These are phyloP conservation scores for Micromonas commoda DNA, from an alignment of 139 green algal species.

Conservation along the genomic window DNA sequence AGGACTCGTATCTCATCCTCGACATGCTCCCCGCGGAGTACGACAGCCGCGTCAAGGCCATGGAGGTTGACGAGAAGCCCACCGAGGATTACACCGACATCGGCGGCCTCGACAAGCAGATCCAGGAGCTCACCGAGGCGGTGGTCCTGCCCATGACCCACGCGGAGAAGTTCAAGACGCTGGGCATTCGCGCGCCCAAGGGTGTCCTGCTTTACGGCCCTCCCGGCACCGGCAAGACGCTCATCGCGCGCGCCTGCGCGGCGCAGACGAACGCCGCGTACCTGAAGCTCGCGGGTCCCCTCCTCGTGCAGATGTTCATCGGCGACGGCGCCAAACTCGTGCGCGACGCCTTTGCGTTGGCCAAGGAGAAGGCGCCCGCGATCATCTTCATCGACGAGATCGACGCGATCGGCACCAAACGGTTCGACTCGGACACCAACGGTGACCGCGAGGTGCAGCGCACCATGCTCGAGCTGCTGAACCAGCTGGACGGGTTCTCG, in stretches of 20 bases:
- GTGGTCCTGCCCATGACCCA: conserved; percentile 98
- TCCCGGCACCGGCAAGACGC: conserved; percentile 91
- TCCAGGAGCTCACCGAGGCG: conserved; percentile 73
- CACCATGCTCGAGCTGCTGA: conserved; percentile 97
- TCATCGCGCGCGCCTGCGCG: conserved; percentile 85
- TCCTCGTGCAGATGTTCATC: conserved; percentile 97
- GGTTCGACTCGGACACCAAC: conserved; percentile 87
- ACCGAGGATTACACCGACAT: conserved; percentile 98
- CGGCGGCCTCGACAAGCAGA: conserved; percentile 96
- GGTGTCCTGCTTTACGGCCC: conserved; percentile 85
- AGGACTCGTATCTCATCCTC: conserved; percentile 97
- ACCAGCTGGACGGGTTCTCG: conserved; percentile 93
- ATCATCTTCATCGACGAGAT: conserved; percentile 99
- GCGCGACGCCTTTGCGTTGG: conserved; percentile 91
- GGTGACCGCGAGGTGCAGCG: conserved; percentile 95
- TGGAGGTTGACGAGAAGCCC: conserved; percentile 98
- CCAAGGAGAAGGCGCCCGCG: conserved; percentile 95
- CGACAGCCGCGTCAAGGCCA: conserved; percentile 91
- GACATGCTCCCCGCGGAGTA: conserved; percentile 97
- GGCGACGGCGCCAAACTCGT: conserved; percentile 98
- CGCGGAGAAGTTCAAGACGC: conserved; percentile 78
- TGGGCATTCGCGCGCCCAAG: conserved; percentile 95
- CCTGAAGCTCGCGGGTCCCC: conserved; percentile 95
- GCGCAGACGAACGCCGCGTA: conserved; percentile 97
- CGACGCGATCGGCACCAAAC: conserved; percentile 90